Percentiles rank a stretch among this genome's conserved stretches.
phyloP scores from a whole-genome alignment of 164 flowering plant genomes.

The Tetracentron sinense region DNA sequence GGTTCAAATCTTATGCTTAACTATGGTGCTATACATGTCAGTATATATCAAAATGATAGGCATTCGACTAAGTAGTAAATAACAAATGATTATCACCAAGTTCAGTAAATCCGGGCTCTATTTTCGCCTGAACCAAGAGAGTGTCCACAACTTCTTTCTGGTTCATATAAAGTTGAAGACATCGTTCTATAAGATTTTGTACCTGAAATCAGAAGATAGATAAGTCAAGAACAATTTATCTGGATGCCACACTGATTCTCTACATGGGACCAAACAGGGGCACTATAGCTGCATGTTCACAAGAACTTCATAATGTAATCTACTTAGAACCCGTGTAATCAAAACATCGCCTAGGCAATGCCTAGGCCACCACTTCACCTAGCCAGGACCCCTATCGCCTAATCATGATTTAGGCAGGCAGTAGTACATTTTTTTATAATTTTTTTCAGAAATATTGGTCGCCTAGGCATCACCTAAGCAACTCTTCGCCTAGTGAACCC shows the following conservation, averaged over 20 bases:
- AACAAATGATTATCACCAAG: conserved; percentile 34
- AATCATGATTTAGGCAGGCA: no score
- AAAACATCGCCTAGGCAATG: no score
- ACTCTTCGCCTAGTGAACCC: no score
- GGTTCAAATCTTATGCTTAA: no score
- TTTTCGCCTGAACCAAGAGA: conserved; percentile 42
- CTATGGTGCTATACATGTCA: no score
- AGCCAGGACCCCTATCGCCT: no score
- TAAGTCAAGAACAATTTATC: neutral
- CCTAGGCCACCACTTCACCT: no score
- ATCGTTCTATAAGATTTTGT: conserved; percentile 63
- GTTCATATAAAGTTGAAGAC: conserved; percentile 64
- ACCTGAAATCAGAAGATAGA: conserved; percentile 35
- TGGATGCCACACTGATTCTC: neutral
- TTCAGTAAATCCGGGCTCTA: conserved; percentile 63
- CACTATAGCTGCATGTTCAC: neutral
- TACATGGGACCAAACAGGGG: neutral
- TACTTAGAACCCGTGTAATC: neutral
- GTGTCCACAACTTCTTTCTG: conserved; percentile 49
- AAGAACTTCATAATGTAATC: no score
- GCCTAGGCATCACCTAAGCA: no score
- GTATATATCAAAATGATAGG: neutral
- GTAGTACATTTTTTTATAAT: no score
- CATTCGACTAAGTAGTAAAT: conserved; percentile 1
- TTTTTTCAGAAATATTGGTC: no score